A percentile compares a stretch with the other conserved stretches of the same genome.
These are phyloP conservation scores for Pichia sp. DNA, from an alignment of 1,139 yeast genomes.

Conservation along the genomic window DNA sequence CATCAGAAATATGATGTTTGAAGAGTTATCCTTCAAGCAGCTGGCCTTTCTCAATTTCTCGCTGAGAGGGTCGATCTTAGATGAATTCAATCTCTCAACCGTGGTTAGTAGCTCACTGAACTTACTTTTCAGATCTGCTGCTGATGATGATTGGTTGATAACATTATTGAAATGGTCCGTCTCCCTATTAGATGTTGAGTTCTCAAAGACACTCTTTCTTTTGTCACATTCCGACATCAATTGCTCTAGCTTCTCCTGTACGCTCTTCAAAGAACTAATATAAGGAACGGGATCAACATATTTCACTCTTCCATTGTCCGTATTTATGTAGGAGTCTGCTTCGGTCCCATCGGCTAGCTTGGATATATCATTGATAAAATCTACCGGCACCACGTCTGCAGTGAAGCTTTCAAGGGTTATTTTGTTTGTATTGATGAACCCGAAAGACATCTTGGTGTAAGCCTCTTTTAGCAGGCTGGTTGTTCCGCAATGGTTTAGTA, in stretches of 20 bases:
- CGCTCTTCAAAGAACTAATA: constrained; percentile 87
- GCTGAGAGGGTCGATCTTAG: constrained; percentile 68
- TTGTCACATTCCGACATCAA: constrained; percentile 48
- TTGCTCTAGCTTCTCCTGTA: constrained; percentile 60
- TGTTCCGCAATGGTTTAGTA: too few species aligned
- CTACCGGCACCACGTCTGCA: constrained; percentile 23
- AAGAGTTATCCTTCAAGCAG: constrained; percentile 68
- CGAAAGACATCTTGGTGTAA: constrained; percentile 6
- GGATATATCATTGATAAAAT: constrained; percentile 77
- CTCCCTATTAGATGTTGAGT: constrained; percentile 57
- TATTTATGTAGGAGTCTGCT: constrained; percentile 4
- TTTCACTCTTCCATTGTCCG: constrained; percentile 16
- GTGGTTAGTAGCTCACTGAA: constrained; percentile 56
- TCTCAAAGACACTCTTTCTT: constrained; percentile 42
- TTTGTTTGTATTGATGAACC: constrained; percentile 3
- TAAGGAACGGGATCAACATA: constrained; percentile 89
- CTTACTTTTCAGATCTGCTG: constrained; percentile 27
- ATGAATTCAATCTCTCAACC: constrained; percentile 47
- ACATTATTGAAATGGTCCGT: constrained; percentile 63
- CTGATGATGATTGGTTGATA: constrained; percentile 43
- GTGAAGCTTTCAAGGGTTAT: constrained; percentile 10
- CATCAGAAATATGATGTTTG: constrained; percentile 66
- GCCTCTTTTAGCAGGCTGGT: too few species aligned
- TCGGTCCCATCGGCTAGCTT: constrained; percentile 33
- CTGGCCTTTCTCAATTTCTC: constrained; percentile 67